A percentile compares a stretch with the other conserved stretches of the same genome.
Conservation (phyloP, 768 basidiomycete species). For the Suillus subaureus region DNA sequence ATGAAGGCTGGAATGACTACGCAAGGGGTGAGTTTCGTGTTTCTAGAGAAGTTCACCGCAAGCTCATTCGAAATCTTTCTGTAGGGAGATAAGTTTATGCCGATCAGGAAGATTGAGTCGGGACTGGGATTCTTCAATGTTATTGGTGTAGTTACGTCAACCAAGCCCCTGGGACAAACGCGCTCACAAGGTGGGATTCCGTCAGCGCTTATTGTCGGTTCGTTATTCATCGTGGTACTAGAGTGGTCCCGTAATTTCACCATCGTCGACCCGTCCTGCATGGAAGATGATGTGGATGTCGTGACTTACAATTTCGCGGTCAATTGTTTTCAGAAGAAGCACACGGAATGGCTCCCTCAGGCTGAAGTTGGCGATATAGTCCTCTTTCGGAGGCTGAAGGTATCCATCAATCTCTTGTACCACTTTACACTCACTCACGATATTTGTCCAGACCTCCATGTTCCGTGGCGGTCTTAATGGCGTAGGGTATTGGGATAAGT, state of each 20-base stretch:
- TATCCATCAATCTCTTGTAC: slow-evolving; percentile 21
- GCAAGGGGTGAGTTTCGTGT: slow-evolving; percentile 1
- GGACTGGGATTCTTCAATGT: slow-evolving; percentile 26
- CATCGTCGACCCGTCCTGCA: slow-evolving; percentile 56
- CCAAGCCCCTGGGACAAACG: slow-evolving; percentile 19
- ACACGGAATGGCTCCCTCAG: slow-evolving; percentile 53
- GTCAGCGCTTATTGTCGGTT: neutral
- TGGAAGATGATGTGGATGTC: slow-evolving; percentile 31
- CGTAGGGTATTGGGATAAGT: slow-evolving; percentile 46
- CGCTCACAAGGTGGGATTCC: slow-evolving; percentile 29
- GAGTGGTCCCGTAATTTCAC: slow-evolving; percentile 49
- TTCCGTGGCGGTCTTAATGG: slow-evolving; percentile 37
- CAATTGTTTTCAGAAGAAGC: slow-evolving; percentile 54
- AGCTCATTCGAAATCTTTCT: neutral
- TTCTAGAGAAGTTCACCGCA: no score
- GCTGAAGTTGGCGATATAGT: slow-evolving; percentile 51
- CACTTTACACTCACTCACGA: neutral
- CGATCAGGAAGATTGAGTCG: slow-evolving; percentile 18
- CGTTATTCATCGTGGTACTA: slow-evolving; percentile 24
- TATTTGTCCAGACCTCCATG: slow-evolving; percentile 31
- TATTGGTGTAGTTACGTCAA: slow-evolving; percentile 33
- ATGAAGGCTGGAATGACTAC: slow-evolving; percentile 3
- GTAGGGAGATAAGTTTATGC: slow-evolving; percentile 30
- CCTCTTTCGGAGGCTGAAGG: slow-evolving; percentile 54
- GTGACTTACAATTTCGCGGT: slow-evolving; percentile 21